Evolutionary conservation across 768 basidiomycete genomes (phyloP), one percentile per base, ranked within the genome.

Genomic region (Suillus subluteus): DNA sequence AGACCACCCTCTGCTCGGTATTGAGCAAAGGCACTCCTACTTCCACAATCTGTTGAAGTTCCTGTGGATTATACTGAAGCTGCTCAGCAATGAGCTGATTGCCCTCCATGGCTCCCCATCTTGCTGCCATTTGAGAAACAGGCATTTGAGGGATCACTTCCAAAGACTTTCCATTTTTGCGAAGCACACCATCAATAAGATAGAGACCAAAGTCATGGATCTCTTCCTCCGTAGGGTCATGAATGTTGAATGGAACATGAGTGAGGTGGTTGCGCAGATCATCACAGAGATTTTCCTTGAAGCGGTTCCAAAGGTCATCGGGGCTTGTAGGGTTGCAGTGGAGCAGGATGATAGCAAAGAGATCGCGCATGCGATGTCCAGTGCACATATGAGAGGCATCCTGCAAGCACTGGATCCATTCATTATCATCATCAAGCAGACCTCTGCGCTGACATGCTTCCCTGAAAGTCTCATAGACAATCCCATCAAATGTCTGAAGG

Each of bases 381-480:
- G 76, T 81, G 37, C 77, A 73, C 70, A 85, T 82, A 0, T 62
- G 38, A 18, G 72, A 65, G 46, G 81, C 83, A 16, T 87, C 83
- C 21, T 71, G 8, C 0, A 87, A 65, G 69, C 84, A 86, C 7
- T 67, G 66, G 0, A 71, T 21, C 81, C 82, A 86, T 69, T 87
- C 84, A n/a, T 69, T 70, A 70, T 87, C 81, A 78, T 84, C 79
- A 26, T 83, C 77, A 5, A 87, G 73, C 0, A 87, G 76, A 1
- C 82, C 83, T 7, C 62, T 58, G 26, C 77, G 77, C 18, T 74
- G n/a, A 63, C 84, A 86, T 3, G 83, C 83, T 1, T 77, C 79
- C 40, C 75, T 71, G 59, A 81, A 86, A 1, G 79, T 79, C 0
- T 67, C 62, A 73, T 76, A 69, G 0, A 69, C 13, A 0, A 64